Evolutionary conservation across 495 filamentous ascomycete species (phyloP).

Genomic region (Penicillium canescens): DNA sequence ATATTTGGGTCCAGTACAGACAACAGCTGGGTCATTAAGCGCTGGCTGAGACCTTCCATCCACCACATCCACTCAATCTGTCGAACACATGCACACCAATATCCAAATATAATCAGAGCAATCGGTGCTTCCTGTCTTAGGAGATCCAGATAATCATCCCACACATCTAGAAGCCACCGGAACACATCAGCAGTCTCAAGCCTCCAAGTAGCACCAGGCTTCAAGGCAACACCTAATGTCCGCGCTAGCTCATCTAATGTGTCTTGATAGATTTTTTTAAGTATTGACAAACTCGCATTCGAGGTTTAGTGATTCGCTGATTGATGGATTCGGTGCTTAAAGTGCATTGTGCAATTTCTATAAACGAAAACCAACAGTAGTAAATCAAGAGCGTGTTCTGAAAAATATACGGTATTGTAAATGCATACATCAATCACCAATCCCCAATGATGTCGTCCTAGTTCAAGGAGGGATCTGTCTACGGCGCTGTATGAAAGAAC

Average conservation of each 20-base stretch:
- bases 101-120: no score
- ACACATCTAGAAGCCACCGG: constrained; percentile 21
- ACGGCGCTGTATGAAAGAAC: no score
- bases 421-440: no score
- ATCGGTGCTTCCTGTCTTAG: constrained; percentile 14
- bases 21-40: constrained; percentile 23
- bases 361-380: no score
- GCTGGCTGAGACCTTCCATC: constrained; percentile 26
- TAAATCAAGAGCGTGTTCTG: no score
- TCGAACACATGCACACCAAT: constrained; percentile 26
- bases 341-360: no score
- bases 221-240: constrained; percentile 10
- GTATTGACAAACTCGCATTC: no score
- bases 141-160: constrained; percentile 25
- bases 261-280: constrained; percentile 10
- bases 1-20: constrained; percentile 17
- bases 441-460: no score
- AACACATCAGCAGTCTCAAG: constrained; percentile 24
- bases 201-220: constrained; percentile 1
- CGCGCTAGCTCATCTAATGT: constrained; percentile 9
- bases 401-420: no score
- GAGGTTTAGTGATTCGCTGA: no score
- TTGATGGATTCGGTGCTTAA: no score
- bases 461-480: no score
- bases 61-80: constrained; percentile 37